Conservation (phyloP, 805 yeast genomes). For the Lachancea sp. region DNA sequence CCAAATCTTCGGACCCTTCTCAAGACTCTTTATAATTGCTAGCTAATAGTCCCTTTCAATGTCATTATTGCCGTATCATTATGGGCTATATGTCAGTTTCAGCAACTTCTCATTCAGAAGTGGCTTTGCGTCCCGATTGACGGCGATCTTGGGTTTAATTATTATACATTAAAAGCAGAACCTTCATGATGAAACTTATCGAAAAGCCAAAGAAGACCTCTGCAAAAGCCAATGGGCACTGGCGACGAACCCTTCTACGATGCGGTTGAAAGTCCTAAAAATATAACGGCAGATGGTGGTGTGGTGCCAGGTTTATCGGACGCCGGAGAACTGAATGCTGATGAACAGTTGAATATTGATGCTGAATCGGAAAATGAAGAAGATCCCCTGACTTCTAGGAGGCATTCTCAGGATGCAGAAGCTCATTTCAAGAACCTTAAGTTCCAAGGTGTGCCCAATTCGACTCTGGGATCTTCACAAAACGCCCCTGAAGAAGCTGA, state of each 20-base stretch:
- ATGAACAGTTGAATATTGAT: not conserved
- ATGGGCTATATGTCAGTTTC: too few relatives aligned
- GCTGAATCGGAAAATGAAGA: conserved; percentile 5
- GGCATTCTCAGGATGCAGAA: conserved; percentile 19
- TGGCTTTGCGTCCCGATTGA: too few relatives aligned
- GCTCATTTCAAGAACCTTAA: conserved; percentile 27
- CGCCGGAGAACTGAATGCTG: conserved; percentile 13
- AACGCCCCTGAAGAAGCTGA: not conserved
- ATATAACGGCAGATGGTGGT: conserved; percentile 3
- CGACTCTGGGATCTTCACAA: conserved; percentile 12
- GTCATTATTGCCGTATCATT: too few relatives aligned
- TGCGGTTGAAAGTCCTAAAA: not conserved
- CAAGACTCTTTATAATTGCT: too few relatives aligned
- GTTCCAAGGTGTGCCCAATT: conserved; percentile 29
- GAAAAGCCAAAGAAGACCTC: too few relatives aligned
- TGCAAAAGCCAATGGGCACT: not conserved
- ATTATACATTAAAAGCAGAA: too few relatives aligned
- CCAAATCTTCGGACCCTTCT: too few relatives aligned
- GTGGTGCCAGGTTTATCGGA: conserved; percentile 20
- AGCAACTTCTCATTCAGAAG: too few relatives aligned
- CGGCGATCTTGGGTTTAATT: too few relatives aligned
- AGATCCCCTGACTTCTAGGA: not conserved
- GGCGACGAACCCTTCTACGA: not conserved
- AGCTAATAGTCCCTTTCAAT: too few relatives aligned
- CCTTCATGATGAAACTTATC: too few relatives aligned